A percentile compares a stretch with the other conserved stretches of the same genome.
Conservation (phyloP, 2,329 filamentous ascomycete genomes). For the Ilyonectria robusta region DNA sequence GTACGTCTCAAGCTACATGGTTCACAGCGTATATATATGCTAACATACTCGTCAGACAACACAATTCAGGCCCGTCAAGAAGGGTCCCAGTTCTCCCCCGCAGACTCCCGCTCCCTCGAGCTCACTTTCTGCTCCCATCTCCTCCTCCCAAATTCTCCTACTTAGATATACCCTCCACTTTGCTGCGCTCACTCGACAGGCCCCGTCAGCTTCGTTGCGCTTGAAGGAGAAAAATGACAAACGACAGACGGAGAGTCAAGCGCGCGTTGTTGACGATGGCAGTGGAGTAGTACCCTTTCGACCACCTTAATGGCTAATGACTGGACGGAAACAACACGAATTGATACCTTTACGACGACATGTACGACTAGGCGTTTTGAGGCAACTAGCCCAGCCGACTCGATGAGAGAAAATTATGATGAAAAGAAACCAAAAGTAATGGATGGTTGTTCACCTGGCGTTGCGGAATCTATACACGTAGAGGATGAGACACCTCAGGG, state of each 20-base stretch:
- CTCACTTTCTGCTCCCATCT: slow-evolving; percentile 65
- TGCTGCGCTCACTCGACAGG: slow-evolving; percentile 12
- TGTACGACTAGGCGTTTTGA: slow-evolving; percentile 38
- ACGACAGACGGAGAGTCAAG: slow-evolving; percentile 4
- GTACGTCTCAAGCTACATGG: slow-evolving; percentile 58
- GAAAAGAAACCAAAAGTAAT: slow-evolving; percentile 28
- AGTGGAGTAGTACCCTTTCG: slow-evolving; percentile 18
- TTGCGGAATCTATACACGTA: slow-evolving; percentile 39
- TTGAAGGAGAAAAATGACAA: slow-evolving; percentile 12
- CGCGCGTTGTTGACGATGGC: slow-evolving; percentile 5
- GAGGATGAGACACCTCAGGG: slow-evolving; percentile 43
- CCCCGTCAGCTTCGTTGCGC: slow-evolving; percentile 19
- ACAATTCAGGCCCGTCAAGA: slow-evolving; percentile 61
- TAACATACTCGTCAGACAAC: slow-evolving; percentile 47
- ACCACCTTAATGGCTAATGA: slow-evolving; percentile 50
- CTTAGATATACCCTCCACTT: slow-evolving; percentile 21
- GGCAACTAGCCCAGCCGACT: neutral
- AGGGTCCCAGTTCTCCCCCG: slow-evolving; percentile 65
- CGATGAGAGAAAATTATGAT: slow-evolving; percentile 11
- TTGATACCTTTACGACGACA: slow-evolving; percentile 48
- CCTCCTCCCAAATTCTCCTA: slow-evolving; percentile 55
- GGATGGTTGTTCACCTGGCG: slow-evolving; percentile 35
- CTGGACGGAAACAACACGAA: slow-evolving; percentile 43
- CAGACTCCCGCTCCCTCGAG: slow-evolving; percentile 65
- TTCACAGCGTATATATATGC: neutral